A percentile compares a stretch with the other conserved stretches of the same genome.
Evolutionary conservation across 2,329 filamentous ascomycete genomes (phyloP).

Genomic region (Emergomyces africanus): DNA sequence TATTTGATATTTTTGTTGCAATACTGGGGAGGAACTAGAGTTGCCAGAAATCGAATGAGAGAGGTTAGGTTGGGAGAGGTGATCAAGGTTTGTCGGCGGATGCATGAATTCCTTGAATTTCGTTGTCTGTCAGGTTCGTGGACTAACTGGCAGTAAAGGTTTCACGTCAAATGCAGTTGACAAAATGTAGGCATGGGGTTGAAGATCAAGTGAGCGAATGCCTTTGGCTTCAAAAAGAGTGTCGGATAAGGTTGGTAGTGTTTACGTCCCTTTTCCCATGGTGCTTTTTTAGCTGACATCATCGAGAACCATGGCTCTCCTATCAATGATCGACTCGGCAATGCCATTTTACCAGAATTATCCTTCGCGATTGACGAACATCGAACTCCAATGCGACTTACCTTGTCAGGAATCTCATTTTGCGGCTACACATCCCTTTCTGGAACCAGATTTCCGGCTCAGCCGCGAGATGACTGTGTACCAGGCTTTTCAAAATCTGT

Average conservation of each 20-base stretch:
- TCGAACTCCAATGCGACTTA: conserved; percentile 33
- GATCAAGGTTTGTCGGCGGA: conserved; percentile 29
- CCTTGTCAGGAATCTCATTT: conserved; percentile 31
- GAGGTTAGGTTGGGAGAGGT: conserved; percentile 32
- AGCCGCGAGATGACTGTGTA: conserved; percentile 24
- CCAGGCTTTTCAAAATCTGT: conserved; percentile 29
- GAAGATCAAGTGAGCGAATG: conserved; percentile 27
- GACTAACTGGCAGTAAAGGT: conserved; percentile 16
- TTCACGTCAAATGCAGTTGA: conserved; percentile 27
- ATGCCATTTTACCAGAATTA: conserved; percentile 35
- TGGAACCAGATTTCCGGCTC: conserved; percentile 26
- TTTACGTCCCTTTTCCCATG: neutral
- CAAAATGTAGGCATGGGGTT: conserved; percentile 24
- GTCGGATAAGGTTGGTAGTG: conserved; percentile 27
- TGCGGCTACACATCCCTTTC: conserved; percentile 29
- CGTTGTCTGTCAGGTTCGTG: neutral
- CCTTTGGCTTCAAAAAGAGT: conserved; percentile 34
- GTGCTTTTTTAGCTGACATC: neutral
- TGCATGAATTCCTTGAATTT: neutral
- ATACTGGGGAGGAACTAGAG: conserved; percentile 31
- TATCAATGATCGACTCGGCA: conserved; percentile 33
- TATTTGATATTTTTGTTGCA: conserved; percentile 30
- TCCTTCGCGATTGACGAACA: conserved; percentile 28
- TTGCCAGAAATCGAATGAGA: conserved; percentile 29
- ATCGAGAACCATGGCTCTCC: conserved; percentile 26